Evolutionary conservation across 352 stramenopile genomes (phyloP), one percentile per base, ranked within the genome.

Genomic region (Stephanocyclus meneghinianus): DNA sequence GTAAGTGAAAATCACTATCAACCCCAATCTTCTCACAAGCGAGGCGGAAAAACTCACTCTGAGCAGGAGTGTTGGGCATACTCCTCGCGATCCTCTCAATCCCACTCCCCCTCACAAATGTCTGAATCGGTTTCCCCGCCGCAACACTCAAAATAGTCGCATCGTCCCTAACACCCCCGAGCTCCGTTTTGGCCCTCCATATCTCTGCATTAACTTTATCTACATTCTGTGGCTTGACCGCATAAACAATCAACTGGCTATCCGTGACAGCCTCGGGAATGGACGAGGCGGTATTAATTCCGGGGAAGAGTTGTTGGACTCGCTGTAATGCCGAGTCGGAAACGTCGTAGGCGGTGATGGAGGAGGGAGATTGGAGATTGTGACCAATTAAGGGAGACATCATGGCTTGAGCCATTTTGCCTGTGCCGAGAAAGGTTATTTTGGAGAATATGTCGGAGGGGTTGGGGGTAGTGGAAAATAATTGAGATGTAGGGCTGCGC

Each of bases 11-110:
- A 18, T 44, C 56, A 44, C 56, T 11, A 35, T 26, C 18, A n/a
- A 65, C 9, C 45, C 11, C 15, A 30, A 55, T 50, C 16, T 18
- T 13, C 18, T 2, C 40, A 64, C 21, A 16, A 2, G 37, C 15
- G 13, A 40, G 53, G 51, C 37, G 0, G 21, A 30, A 47, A 35
- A 40, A 74, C 67, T 74, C 15, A 74, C 67, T 97, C 88, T 95
- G 96, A 26, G 95, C 95, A 2, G 96, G 96, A 6, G 96, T 98
- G 82, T 98, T 98, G 1, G 96, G 96, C 96, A 98, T 98, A 53
- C 84, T 95, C 30, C 96, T 93, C 53, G 97, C 96, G 75, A 98
- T 91, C 13, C 92, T 95, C 35, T 91, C 71, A 15, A 92, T 76
- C 1, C 93, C 90, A 37, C 65, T 78, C 2, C 76, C 73, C 8